Percentiles rank a stretch among this genome's conserved stretches.
Conservation (phyloP, 2,329 filamentous ascomycete genomes). For the Trichophyton schoenleinii region DNA sequence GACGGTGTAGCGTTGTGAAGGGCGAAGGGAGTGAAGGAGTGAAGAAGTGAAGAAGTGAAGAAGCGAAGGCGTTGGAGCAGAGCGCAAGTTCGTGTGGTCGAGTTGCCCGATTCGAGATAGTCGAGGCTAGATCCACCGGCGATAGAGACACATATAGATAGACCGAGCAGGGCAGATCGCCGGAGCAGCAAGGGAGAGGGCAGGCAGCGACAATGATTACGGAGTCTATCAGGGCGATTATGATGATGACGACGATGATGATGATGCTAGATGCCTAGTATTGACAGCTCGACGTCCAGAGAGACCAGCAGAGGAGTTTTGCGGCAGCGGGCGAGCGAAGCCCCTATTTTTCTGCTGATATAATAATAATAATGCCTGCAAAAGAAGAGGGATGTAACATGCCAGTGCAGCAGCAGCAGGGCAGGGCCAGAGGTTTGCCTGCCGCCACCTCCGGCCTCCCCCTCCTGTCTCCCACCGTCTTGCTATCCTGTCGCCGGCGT, state of each 20-base stretch:
- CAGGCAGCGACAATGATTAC: neutral
- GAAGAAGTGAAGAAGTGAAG: neutral
- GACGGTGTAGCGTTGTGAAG: no score
- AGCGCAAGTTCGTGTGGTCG: neutral
- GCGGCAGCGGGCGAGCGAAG: neutral
- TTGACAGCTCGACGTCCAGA: no score
- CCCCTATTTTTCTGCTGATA: neutral
- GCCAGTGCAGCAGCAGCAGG: no score
- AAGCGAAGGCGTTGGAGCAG: neutral
- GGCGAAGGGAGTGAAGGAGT: neutral
- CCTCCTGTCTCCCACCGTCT: no score
- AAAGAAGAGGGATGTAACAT: neutral
- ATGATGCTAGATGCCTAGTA: no score
- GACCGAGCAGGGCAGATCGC: neutral
- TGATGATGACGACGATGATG: neutral
- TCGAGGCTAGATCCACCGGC: neutral
- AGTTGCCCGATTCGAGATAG: constrained; percentile 1
- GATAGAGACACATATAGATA: neutral
- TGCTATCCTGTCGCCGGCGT: no score
- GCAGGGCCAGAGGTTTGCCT: no score
- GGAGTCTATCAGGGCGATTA: neutral
- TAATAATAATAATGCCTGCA: no score
- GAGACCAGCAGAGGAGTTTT: neutral
- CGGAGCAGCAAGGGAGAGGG: neutral
- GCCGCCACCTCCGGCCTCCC: neutral